phyloP scores from a whole-genome alignment of 352 stramenopile species.

The Elongisporangium anandrum region DNA sequence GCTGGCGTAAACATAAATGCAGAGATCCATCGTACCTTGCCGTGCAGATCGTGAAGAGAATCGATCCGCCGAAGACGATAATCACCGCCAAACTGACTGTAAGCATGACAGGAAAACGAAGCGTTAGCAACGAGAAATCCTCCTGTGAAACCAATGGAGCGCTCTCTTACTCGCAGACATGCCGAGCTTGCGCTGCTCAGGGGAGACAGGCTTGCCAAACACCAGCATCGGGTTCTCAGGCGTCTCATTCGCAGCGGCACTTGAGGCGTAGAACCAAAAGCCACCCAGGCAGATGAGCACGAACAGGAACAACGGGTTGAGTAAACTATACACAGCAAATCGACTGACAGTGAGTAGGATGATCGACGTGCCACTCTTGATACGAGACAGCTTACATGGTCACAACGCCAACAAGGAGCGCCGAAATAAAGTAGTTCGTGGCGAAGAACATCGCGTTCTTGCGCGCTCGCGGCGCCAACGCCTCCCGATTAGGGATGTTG shows the following conservation, averaged over 20 bases:
- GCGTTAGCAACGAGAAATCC: conserved; percentile 4
- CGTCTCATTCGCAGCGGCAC: conserved; percentile 57
- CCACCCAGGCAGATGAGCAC: conserved; percentile 77
- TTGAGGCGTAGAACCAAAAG: conserved; percentile 82
- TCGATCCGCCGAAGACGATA: conserved; percentile 80
- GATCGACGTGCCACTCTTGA: background rate
- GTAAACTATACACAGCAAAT: conserved; percentile 29
- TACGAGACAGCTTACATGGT: conserved; percentile 53
- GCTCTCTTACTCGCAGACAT: conserved; percentile 56
- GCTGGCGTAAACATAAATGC: background rate
- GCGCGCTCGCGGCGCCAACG: conserved; percentile 51
- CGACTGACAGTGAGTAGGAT: too few relatives aligned
- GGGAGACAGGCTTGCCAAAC: conserved; percentile 59
- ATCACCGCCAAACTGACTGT: conserved; percentile 71
- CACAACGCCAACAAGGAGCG: conserved; percentile 67
- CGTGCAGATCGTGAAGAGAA: conserved; percentile 84
- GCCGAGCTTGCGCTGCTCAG: conserved; percentile 78
- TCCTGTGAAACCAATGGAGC: background rate
- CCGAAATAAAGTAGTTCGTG: conserved; percentile 81
- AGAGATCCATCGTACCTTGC: conserved; percentile 45
- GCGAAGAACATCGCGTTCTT: conserved; percentile 85
- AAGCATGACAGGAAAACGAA: conserved; percentile 3
- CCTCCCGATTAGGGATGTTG: conserved; percentile 64
- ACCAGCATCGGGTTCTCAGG: conserved; percentile 72
- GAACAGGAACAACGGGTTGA: conserved; percentile 88